Evolutionary conservation across 2,329 filamentous ascomycete genomes (phyloP).

Genomic region (Parasarocladium wereldwijsianum): DNA sequence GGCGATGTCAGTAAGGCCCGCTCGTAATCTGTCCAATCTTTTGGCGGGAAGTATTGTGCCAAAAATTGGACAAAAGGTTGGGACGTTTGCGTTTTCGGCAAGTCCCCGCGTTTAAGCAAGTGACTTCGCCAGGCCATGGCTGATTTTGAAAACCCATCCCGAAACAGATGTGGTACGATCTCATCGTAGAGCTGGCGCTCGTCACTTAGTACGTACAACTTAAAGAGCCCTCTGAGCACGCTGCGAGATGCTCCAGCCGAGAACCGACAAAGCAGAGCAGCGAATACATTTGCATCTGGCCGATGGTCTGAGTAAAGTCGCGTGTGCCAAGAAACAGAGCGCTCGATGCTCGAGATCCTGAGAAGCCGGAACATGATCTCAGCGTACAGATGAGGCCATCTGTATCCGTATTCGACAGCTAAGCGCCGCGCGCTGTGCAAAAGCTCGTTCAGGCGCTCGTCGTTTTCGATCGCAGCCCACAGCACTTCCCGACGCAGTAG

Average conservation of each 20-base stretch:
- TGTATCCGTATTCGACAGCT: constrained; percentile 17
- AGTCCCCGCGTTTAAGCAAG: constrained; percentile 25
- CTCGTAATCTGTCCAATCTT: constrained; percentile 23
- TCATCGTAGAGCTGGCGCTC: constrained; percentile 33
- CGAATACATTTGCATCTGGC: constrained; percentile 25
- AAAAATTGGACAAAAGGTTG: constrained; percentile 34
- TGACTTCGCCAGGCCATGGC: constrained; percentile 33
- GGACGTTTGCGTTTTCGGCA: constrained; percentile 16
- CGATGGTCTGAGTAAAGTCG: constrained; percentile 27
- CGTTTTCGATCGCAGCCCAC: constrained; percentile 12
- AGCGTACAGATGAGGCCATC: constrained; percentile 36
- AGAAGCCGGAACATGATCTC: constrained; percentile 30
- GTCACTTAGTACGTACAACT: constrained; percentile 28
- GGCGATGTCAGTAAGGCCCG: constrained; percentile 6
- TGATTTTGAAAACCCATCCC: constrained; percentile 25
- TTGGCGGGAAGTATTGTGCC: constrained; percentile 26
- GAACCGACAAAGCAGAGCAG: constrained; percentile 27
- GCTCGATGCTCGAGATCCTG: constrained; percentile 18
- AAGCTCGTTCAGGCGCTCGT: constrained; percentile 12
- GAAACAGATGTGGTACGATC: constrained; percentile 35
- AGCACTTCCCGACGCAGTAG: constrained; percentile 16
- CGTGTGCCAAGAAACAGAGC: constrained; percentile 32
- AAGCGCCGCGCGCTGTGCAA: constrained; percentile 19
- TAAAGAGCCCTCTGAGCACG: constrained; percentile 24
- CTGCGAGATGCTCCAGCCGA: constrained; percentile 20